These are phyloP conservation scores for Tetrapisispora namnaoensis DNA, from an alignment of 805 yeast species.

Conservation along the genomic window DNA sequence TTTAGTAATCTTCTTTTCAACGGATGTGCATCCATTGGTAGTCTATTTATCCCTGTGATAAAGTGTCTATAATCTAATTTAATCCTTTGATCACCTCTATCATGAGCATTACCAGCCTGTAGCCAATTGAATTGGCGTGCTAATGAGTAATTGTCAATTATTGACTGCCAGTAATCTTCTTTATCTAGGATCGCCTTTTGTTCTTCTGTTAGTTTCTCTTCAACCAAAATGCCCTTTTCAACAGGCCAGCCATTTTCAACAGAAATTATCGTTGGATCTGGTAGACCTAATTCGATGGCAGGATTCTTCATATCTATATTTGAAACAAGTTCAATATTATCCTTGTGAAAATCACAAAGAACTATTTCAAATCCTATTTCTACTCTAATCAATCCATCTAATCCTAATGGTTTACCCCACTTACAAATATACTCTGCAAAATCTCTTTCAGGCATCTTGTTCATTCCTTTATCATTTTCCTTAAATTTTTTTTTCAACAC, in stretches of 20 bases:
- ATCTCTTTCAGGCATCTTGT: constrained; percentile 32
- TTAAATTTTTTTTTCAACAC: constrained; percentile 11
- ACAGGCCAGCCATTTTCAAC: constrained; percentile 26
- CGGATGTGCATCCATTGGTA: constrained; percentile 41
- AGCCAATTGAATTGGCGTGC: constrained; percentile 37
- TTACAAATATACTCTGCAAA: constrained; percentile 44
- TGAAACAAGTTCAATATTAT: constrained; percentile 38
- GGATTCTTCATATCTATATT: constrained; percentile 34
- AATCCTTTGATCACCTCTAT: constrained; percentile 41
- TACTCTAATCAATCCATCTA: constrained; percentile 50
- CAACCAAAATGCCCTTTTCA: constrained; percentile 13
- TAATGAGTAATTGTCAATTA: constrained; percentile 16
- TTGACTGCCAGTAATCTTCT: constrained; percentile 19
- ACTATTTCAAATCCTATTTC: constrained; percentile 57
- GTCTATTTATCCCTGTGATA: constrained; percentile 44
- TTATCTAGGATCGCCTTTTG: constrained; percentile 15
- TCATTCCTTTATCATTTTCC: constrained; percentile 9
- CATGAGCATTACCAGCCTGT: constrained; percentile 37
- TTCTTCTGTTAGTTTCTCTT: constrained; percentile 15
- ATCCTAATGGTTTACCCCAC: constrained; percentile 44
- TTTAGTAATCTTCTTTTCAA: constrained; percentile 33
- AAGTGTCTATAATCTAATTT: constrained; percentile 42
- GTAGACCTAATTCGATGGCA: constrained; percentile 33
- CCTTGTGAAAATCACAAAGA: constrained; percentile 44
- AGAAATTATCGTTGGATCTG: constrained; percentile 22